Evolutionary conservation across 1,284 basidiomycete species (phyloP), one percentile per base, ranked within the genome.

Genomic region (Irpex sp.): DNA sequence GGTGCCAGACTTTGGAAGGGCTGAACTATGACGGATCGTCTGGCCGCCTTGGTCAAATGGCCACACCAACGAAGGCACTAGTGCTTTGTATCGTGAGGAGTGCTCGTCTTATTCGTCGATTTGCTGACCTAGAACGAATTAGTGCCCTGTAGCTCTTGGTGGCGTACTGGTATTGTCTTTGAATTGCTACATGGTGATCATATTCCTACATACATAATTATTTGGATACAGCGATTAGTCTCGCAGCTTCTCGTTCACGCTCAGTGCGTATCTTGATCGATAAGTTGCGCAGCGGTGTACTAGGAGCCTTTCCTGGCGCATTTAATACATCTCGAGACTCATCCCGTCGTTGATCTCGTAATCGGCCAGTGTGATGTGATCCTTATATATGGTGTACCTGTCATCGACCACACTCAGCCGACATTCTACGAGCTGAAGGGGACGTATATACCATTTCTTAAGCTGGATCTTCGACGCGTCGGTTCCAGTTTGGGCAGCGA

Each of bases 331-430:
- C 80, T 95, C 94, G 73, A 96, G 79, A 76, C 92, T 95, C 93
- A 94, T 95, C 39, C 94, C 94, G 73, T 97, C 93, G 72, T 95
- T 78, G 65, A 96, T 96, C 79, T 98, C 95, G 72, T 98, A 99
- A 77, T 99, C 97, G 50, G 84, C 77, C 13, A 99, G 83, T 4
- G 94, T 93, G 71, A 99, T 97, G 74, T 98, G 94, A 73, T 97
- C 94, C 77, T 97, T 97, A 82, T 89, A 97, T 57, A 88, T 90
- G 1, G 85, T 95, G 74, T 96, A 95, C 94, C 93, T 94, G 66
- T 26, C 17, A 61, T 33, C 35, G 9, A 51, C 33, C 33, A 35
- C 33, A 43, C 9, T 50, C 2, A 36, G 26, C 26, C n/a, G 36
- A 51, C 49, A 46, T 47, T 37, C 46, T 33, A 57, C 15, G 7